phyloP scores from a whole-genome alignment of 768 basidiomycete genomes.

The Chlorophyllum brunneum region DNA sequence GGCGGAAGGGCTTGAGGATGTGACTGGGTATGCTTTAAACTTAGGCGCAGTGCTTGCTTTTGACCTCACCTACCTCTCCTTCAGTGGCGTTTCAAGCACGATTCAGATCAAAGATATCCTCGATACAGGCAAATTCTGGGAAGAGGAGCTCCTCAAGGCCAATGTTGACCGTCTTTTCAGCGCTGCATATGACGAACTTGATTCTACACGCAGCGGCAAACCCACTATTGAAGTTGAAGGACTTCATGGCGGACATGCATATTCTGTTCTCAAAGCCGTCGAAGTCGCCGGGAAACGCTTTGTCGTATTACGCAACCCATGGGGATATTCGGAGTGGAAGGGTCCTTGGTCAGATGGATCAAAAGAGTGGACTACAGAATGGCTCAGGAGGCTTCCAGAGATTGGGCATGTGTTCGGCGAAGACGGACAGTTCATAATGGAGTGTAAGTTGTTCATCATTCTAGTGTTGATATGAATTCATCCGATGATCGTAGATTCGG shows the following conservation, averaged over 20 bases:
- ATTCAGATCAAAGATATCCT: slow-evolving; percentile 46
- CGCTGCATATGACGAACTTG: slow-evolving; percentile 39
- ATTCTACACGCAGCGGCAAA: slow-evolving; percentile 28
- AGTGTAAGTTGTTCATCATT: slow-evolving; percentile 27
- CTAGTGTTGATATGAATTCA: neutral
- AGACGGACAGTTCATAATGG: slow-evolving; percentile 51
- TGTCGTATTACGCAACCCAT: slow-evolving; percentile 46
- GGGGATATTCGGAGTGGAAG: slow-evolving; percentile 46
- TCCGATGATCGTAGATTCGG: slow-evolving; percentile 40
- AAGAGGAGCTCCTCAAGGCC: slow-evolving; percentile 45
- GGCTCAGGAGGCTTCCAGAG: slow-evolving; percentile 35
- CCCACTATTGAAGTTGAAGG: slow-evolving; percentile 29
- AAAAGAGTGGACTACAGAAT: slow-evolving; percentile 47
- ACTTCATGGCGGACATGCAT: slow-evolving; percentile 41
- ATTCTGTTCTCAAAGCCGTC: slow-evolving; percentile 42
- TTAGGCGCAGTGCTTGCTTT: neutral
- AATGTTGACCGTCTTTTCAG: slow-evolving; percentile 52
- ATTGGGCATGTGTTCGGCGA: slow-evolving; percentile 42
- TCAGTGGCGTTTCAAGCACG: slow-evolving; percentile 41
- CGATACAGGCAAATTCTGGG: slow-evolving; percentile 48
- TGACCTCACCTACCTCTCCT: neutral
- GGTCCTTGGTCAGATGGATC: slow-evolving; percentile 48
- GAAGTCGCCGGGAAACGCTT: slow-evolving; percentile 44
- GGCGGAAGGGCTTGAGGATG: slow-evolving; percentile 47
- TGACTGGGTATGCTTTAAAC: slow-evolving; percentile 38